Percentiles rank a stretch among this genome's conserved stretches.
These are phyloP conservation scores for Claviceps paspali DNA, from an alignment of 2,329 filamentous ascomycete species.

Conservation along the genomic window DNA sequence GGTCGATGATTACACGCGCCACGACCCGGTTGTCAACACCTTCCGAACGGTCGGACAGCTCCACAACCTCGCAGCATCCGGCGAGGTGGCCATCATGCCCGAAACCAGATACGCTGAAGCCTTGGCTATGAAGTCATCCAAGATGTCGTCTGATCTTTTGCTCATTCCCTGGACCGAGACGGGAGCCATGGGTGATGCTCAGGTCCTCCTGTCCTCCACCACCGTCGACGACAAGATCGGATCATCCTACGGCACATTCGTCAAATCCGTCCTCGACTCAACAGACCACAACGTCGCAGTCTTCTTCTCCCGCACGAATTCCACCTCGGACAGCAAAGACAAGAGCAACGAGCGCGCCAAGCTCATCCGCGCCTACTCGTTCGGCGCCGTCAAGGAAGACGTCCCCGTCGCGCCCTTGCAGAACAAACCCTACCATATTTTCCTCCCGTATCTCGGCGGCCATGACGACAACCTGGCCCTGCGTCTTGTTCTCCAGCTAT, in stretches of 20 bases:
- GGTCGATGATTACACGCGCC: slow-evolving; percentile 53
- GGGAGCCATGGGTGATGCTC: slow-evolving; percentile 53
- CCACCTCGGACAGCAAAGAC: slow-evolving; percentile 23
- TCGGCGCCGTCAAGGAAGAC: slow-evolving; percentile 41
- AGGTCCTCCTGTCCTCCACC: slow-evolving; percentile 12
- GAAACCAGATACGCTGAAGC: slow-evolving; percentile 67
- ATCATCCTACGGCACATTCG: slow-evolving; percentile 53
- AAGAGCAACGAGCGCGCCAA: slow-evolving; percentile 17
- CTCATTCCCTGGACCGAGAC: slow-evolving; percentile 84
- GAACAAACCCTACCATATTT: slow-evolving; percentile 66
- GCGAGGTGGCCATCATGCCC: slow-evolving; percentile 66
- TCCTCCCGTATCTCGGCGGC: slow-evolving; percentile 76
- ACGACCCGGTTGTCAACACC: slow-evolving; percentile 78
- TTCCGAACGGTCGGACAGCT: slow-evolving; percentile 81
- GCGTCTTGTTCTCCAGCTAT: slow-evolving; percentile 69
- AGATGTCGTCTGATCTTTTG: slow-evolving; percentile 57
- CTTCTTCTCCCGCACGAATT: slow-evolving; percentile 51
- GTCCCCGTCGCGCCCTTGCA: slow-evolving; percentile 40
- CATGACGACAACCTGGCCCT: slow-evolving; percentile 69
- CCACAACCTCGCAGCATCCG: slow-evolving; percentile 68
- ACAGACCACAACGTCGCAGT: slow-evolving; percentile 61
- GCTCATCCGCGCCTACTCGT: slow-evolving; percentile 38
- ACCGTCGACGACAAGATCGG: slow-evolving; percentile 22
- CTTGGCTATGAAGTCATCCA: slow-evolving; percentile 52
- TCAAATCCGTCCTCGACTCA: slow-evolving; percentile 49